These are phyloP conservation scores for Penicillium lagena DNA, from an alignment of 495 filamentous ascomycete species.

Conservation along the genomic window DNA sequence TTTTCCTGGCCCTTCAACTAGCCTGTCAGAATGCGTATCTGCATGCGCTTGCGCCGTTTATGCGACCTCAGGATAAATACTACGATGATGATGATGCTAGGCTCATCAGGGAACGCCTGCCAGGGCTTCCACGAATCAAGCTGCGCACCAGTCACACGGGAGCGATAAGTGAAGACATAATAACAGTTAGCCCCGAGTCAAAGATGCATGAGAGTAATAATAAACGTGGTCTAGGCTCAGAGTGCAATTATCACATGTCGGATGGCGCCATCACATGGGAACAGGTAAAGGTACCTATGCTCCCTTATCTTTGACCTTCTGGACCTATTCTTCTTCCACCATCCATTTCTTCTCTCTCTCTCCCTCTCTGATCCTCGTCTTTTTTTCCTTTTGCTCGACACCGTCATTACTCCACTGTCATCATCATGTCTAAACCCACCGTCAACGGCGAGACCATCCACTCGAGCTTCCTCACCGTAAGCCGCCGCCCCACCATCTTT, in stretches of 20 bases:
- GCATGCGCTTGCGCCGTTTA: no score
- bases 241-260: not conserved
- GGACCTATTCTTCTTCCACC: constrained; percentile 1
- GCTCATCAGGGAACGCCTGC: no score
- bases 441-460: constrained; percentile 64
- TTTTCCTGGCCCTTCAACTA: no score
- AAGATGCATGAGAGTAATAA: no score
- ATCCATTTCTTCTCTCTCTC: constrained; percentile 6
- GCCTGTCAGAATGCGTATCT: no score
- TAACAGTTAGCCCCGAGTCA: no score
- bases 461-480: constrained; percentile 63
- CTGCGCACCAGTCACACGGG: no score
- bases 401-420: not conserved
- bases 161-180: no score
- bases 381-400: not conserved
- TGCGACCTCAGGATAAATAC: no score
- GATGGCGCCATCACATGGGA: constrained; percentile 25
- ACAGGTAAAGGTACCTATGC: constrained; percentile 1
- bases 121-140: no score
- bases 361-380: constrained; percentile 1
- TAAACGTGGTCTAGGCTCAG: no score
- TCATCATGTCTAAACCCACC: constrained; percentile 34
- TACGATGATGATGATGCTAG: no score
- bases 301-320: constrained; percentile 2
- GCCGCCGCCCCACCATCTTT: constrained; percentile 14